These are phyloP conservation scores for Gracilaria domingensis DNA, from an alignment of 23 red algal genomes.

Conservation along the genomic window DNA sequence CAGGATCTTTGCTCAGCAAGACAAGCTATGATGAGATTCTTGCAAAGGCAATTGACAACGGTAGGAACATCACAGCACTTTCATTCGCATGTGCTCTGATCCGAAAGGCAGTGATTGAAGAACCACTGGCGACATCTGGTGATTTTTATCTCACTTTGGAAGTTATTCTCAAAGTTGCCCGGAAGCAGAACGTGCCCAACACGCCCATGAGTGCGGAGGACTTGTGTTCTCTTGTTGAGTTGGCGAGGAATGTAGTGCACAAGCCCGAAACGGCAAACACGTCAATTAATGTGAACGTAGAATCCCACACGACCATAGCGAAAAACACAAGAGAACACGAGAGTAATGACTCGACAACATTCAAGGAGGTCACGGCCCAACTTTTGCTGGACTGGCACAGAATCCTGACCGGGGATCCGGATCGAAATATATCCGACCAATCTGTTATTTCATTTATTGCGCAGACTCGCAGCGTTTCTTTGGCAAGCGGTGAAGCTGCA, in stretches of 20 bases:
- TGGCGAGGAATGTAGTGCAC: conserved; percentile 43
- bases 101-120: conserved; percentile 69
- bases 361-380: conserved; percentile 37
- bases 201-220: conserved; percentile 56
- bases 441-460: conserved; percentile 39
- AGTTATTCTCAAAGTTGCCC: conserved; percentile 70
- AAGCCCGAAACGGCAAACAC: conserved; percentile 8
- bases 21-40: conserved; percentile 83
- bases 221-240: conserved; percentile 61
- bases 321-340: conserved; percentile 40
- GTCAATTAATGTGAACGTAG: background rate
- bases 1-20: conserved; percentile 60
- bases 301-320: background rate
- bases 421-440: conserved; percentile 52
- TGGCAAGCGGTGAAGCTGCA: conserved; percentile 35
- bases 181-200: conserved; percentile 18
- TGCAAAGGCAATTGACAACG: conserved; percentile 82
- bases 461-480: conserved; percentile 2
- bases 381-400: conserved; percentile 72
- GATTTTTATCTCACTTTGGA: conserved; percentile 83
- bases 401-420: conserved; percentile 38
- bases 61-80: conserved; percentile 68
- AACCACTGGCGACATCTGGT: conserved; percentile 74
- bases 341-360: conserved; percentile 19
- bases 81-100: conserved; percentile 84